These are phyloP conservation scores for Eragrostis nindensis DNA, from an alignment of 176 grass and related monocot genomes.

Conservation along the genomic window DNA sequence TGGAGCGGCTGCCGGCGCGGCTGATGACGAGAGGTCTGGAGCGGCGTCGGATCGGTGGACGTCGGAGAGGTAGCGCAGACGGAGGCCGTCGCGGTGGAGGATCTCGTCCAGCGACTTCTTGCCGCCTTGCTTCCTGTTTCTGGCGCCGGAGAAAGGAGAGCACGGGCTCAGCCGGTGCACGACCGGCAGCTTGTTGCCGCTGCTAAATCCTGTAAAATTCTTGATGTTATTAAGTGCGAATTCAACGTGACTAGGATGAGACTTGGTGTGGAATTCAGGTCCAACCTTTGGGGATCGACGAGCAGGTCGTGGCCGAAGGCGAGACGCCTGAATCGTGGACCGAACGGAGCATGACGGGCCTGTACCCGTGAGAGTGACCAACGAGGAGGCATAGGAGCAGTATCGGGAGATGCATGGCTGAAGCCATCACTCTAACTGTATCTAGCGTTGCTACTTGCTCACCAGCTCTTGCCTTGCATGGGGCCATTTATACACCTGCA, in stretches of 20 bases:
- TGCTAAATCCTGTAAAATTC: not conserved
- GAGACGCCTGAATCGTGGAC: not conserved
- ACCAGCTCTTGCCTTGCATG: not conserved
- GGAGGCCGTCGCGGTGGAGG: not conserved
- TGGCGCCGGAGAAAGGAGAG: not conserved
- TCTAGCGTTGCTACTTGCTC: not conserved
- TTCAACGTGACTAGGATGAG: not conserved
- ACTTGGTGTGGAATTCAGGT: not conserved
- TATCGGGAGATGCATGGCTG: not conserved
- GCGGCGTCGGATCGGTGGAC: not conserved
- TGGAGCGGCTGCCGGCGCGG: too few relatives aligned
- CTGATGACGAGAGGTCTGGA: too few relatives aligned
- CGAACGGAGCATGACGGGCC: not conserved
- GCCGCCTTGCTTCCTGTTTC: not conserved
- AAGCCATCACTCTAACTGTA: not conserved
- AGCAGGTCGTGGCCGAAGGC: not conserved
- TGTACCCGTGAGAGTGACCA: not conserved
- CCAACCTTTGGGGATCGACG: not conserved
- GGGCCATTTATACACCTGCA: not conserved
- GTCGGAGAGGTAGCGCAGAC: not conserved
- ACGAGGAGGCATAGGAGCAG: not conserved
- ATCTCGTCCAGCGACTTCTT: not conserved
- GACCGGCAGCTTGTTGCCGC: conserved; percentile 10
- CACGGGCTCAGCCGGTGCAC: conserved; percentile 35
- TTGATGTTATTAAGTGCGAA: not conserved